A percentile compares a stretch with the other conserved stretches of the same genome.
Evolutionary conservation across 1,139 yeast genomes (phyloP).

Genomic region (Lodderomyces oxycetoniae): DNA sequence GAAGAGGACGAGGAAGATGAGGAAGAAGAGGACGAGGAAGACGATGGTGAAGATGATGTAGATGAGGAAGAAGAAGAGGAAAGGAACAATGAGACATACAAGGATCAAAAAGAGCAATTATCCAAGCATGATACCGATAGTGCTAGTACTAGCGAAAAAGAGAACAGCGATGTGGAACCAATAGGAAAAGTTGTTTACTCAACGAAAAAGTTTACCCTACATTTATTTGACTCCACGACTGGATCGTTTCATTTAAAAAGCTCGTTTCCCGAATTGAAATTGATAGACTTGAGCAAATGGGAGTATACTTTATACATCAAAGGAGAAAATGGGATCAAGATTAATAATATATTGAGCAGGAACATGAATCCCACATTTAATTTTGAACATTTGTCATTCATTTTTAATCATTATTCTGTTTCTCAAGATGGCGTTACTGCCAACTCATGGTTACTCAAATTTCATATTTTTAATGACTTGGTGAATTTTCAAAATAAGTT

Average conservation of each 20-base stretch:
- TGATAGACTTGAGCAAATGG: conserved; percentile 50
- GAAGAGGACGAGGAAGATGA: conserved; percentile 7
- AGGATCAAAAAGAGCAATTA: not conserved
- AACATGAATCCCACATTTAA: conserved; percentile 65
- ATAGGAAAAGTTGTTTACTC: conserved; percentile 15
- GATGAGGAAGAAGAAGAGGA: conserved; percentile 5
- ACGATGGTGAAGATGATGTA: conserved; percentile 6
- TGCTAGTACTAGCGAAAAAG: conserved; percentile 1
- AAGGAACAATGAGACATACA: conserved; percentile 13
- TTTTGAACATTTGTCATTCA: conserved; percentile 52
- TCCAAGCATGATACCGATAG: conserved; percentile 8
- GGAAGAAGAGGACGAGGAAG: conserved; percentile 3
- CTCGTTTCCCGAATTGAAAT: conserved; percentile 17
- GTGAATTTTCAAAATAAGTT: conserved; percentile 49
- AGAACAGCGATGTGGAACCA: conserved; percentile 8
- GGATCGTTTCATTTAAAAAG: conserved; percentile 49
- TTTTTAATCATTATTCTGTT: conserved; percentile 51
- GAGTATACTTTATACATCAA: conserved; percentile 48
- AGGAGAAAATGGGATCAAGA: conserved; percentile 15
- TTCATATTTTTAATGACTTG: conserved; percentile 37
- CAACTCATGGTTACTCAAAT: conserved; percentile 62
- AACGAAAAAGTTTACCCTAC: conserved; percentile 27
- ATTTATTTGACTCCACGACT: conserved; percentile 50
- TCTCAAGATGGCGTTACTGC: conserved; percentile 27
- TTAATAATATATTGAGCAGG: conserved; percentile 44